A percentile compares a stretch with the other conserved stretches of the same genome.
Evolutionary conservation across 257 asterid genomes (phyloP).

Genomic region (Solanum pimpinellifolium): DNA sequence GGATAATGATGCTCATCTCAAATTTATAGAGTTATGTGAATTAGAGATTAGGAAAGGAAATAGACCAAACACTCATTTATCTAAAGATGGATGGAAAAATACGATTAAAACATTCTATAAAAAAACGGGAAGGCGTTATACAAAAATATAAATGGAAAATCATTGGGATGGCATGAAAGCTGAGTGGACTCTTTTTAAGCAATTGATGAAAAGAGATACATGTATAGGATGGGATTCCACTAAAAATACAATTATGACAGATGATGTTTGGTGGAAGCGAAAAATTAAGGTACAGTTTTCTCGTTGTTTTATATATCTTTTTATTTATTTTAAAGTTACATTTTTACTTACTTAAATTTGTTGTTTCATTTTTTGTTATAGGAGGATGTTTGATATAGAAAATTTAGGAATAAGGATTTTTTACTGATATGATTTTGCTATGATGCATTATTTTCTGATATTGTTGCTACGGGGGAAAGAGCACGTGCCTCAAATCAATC

Average conservation of each 20-base stretch:
- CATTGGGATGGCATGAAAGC: not conserved
- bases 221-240: not conserved
- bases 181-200: not conserved
- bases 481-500: not conserved
- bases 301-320: not conserved
- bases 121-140: not conserved
- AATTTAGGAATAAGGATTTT: not conserved
- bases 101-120: not conserved
- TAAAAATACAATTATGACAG: not conserved
- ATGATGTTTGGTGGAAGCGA: not conserved
- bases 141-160: not conserved
- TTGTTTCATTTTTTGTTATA: not conserved
- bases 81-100: not conserved
- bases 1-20: not conserved
- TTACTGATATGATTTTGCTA: not conserved
- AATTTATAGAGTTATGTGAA: no score
- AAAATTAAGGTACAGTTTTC: not conserved
- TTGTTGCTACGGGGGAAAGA: not conserved
- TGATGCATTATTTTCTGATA: not conserved
- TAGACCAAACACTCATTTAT: not conserved
- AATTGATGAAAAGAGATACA: not conserved
- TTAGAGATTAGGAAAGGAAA: not conserved
- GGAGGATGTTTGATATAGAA: not conserved
- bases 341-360: no score
- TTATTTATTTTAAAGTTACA: not conserved